Evolutionary conservation across 2,329 filamentous ascomycete genomes (phyloP).

Genomic region (Arthrocladium fulminans): DNA sequence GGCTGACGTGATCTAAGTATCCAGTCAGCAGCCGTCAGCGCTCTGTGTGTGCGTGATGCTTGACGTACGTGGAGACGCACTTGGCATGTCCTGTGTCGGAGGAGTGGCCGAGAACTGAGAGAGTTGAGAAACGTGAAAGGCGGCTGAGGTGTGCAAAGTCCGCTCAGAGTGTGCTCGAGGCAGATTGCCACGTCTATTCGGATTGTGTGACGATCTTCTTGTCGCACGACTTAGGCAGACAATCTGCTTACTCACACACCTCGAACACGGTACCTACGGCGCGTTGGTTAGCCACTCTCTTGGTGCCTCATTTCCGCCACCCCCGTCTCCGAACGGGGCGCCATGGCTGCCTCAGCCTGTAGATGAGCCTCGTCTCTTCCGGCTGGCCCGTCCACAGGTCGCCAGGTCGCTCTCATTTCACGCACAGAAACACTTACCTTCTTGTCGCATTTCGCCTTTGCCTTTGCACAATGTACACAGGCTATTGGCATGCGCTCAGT

Average conservation of each 20-base stretch:
- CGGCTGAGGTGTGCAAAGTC: slow-evolving; percentile 18
- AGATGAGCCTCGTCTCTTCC: no score
- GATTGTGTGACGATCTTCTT: slow-evolving; percentile 21
- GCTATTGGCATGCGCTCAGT: slow-evolving; percentile 24
- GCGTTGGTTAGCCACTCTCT: background rate
- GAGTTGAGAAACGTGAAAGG: slow-evolving; percentile 21
- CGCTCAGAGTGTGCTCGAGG: slow-evolving; percentile 20
- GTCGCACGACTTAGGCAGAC: slow-evolving; percentile 22
- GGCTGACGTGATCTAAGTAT: background rate
- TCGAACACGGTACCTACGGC: slow-evolving; percentile 22
- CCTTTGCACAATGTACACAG: slow-evolving; percentile 24
- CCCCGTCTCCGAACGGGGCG: background rate
- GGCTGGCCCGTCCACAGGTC: no score
- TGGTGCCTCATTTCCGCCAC: background rate
- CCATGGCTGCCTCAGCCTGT: background rate
- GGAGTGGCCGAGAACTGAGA: slow-evolving; percentile 16
- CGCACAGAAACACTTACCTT: slow-evolving; percentile 14
- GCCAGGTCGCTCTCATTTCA: background rate
- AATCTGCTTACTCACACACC: slow-evolving; percentile 24
- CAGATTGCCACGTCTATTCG: slow-evolving; percentile 18
- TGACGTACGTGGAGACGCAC: slow-evolving; percentile 18
- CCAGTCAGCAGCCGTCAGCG: background rate
- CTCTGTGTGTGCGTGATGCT: background rate
- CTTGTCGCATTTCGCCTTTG: slow-evolving; percentile 25
- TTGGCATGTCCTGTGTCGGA: slow-evolving; percentile 13